Base-by-base conservation (phyloP, 108 stramenopile genomes). In the Discostella pseudostelligera region DNA sequence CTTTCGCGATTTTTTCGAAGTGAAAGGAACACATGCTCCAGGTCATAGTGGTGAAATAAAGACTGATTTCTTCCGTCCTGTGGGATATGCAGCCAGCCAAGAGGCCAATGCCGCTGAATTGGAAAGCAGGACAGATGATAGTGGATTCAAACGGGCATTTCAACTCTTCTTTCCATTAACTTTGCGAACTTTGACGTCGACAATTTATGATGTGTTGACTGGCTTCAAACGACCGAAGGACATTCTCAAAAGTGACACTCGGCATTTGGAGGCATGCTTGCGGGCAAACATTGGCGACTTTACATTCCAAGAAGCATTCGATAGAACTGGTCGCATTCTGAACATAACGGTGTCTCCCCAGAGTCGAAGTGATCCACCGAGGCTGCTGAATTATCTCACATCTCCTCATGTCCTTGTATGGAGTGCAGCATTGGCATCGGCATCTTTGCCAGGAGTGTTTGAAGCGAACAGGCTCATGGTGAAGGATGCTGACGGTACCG, bases 301-400 rank as follows among this genome's bases (percentile, higher is more conserved):
- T 58, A 98, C 98, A 8, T 97, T 99, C 59, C 92, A 96, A 72
- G 96, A 99, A 82, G 99, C 97, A 0, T 99, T 98, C 70, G 97
- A 98, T 76, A 79, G 97, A 44, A 99, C 99, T 29, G 97, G 97
- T 16, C 82, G 99, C 7, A 98, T 99, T 69, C 78, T 98, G 46
- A 99, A 99, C 85, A 98, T 99, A 49, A 96, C 91, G 29, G 99
- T 98, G 7, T 90, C 95, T 0, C 97, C 99, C 16, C 78, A 84
- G 68, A 97, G 96, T 79, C 78, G 79, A n/a, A 82, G 79, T 59
- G 94, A 94, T 69, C 90, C 91, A 13, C 96, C 97, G 17, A 75
- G 96, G 17, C 70, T 99, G 37, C 83, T 99, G 21, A 99, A 99
- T 72, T 98, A 99, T 78, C 84, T 99, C 42, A 98, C 97, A 29